A percentile compares a stretch with the other conserved stretches of the same genome.
Evolutionary conservation across 2,329 filamentous ascomycete species (phyloP).

Genomic region (Corinectria fuckeliana): DNA sequence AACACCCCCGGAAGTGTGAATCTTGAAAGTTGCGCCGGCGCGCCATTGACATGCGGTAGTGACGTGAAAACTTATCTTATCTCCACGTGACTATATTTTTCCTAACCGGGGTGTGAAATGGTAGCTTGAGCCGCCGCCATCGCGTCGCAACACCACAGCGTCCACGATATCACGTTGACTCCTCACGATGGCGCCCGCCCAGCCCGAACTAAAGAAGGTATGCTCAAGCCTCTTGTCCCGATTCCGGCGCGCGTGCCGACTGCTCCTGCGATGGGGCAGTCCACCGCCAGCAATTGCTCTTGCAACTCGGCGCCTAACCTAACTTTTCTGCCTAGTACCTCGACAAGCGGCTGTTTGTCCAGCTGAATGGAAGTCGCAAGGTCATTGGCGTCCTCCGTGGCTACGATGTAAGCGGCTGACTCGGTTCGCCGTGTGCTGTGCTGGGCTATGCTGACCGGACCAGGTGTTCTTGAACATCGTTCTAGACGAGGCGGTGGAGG

Average conservation of each 20-base stretch:
- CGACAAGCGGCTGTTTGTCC: conserved; percentile 97
- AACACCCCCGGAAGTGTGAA: background rate
- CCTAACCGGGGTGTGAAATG: conserved; percentile 30
- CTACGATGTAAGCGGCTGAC: conserved; percentile 79
- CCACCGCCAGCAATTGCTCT: background rate
- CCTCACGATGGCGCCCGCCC: conserved; percentile 91
- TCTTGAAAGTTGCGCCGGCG: conserved; percentile 23
- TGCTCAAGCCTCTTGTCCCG: background rate
- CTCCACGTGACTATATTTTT: conserved; percentile 53
- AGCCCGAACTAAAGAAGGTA: conserved; percentile 99
- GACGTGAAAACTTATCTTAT: conserved; percentile 52
- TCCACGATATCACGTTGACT: conserved; percentile 34
- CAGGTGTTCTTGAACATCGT: conserved; percentile 99
- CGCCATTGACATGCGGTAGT: conserved; percentile 18
- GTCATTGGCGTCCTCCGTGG: conserved; percentile 93
- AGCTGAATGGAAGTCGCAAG: conserved; percentile 96
- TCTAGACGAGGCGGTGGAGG: conserved; percentile 93
- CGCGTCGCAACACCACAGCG: conserved; percentile 37
- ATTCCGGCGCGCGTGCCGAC: background rate
- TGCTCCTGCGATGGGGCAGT: background rate
- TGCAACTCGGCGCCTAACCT: conserved; percentile 27
- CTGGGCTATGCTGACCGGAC: conserved; percentile 16
- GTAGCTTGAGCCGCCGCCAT: conserved; percentile 34
- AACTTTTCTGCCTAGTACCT: conserved; percentile 74
- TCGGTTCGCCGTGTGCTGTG: too few relatives aligned